Evolutionary conservation across 805 yeast genomes (phyloP).

Genomic region (Candida sakaeoensis): DNA sequence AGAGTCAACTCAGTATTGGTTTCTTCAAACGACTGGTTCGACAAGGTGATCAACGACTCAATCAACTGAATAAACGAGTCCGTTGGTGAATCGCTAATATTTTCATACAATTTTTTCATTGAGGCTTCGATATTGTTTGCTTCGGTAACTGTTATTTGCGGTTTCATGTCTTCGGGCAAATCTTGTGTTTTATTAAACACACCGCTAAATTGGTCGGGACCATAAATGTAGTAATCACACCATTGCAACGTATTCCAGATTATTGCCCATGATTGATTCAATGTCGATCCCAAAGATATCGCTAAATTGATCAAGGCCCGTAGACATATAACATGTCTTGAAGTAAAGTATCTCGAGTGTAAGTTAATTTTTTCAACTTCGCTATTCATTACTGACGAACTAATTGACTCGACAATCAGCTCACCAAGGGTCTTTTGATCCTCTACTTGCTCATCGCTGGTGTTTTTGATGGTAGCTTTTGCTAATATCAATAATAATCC

Average conservation of each 20-base stretch:
- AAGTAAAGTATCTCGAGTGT: slow-evolving; percentile 38
- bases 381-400: slow-evolving; percentile 32
- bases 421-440: slow-evolving; percentile 44
- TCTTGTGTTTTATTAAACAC: slow-evolving; percentile 28
- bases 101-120: slow-evolving; percentile 57
- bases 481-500: slow-evolving; percentile 33
- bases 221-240: slow-evolving; percentile 69
- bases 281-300: slow-evolving; percentile 72
- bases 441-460: slow-evolving; percentile 5
- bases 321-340: slow-evolving; percentile 70
- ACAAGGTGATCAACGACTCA: slow-evolving; percentile 42
- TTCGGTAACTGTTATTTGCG: slow-evolving; percentile 45
- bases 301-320: slow-evolving; percentile 78
- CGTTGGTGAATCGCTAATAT: slow-evolving; percentile 51
- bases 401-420: slow-evolving; percentile 48
- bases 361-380: neutral
- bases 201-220: slow-evolving; percentile 39
- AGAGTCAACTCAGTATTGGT: slow-evolving; percentile 17
- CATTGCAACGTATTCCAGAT: slow-evolving; percentile 66
- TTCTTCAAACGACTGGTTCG: slow-evolving; percentile 20
- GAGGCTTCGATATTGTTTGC: slow-evolving; percentile 51
- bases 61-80: slow-evolving; percentile 49
- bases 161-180: slow-evolving; percentile 17
- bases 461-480: slow-evolving; percentile 17
- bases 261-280: slow-evolving; percentile 64